Percentiles rank a stretch among this genome's conserved stretches.
Evolutionary conservation across 2,329 filamentous ascomycete species (phyloP).

Genomic region (Trichoderma sp.): DNA sequence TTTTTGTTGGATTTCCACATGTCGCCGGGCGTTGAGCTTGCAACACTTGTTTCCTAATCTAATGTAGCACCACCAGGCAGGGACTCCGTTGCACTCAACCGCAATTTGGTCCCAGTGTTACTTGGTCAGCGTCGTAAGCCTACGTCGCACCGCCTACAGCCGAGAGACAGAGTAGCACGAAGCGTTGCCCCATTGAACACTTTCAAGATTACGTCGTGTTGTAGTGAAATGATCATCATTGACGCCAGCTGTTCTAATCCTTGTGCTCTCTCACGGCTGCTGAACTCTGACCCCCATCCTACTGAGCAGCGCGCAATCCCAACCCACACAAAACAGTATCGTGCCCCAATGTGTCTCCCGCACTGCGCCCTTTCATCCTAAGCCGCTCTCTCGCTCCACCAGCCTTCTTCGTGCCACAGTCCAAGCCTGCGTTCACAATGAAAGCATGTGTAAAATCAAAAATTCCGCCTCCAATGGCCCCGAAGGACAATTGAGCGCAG

Average conservation of each 20-base stretch:
- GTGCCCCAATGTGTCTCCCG: background rate
- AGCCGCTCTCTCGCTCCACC: background rate
- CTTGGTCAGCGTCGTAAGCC: background rate
- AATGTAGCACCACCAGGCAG: background rate
- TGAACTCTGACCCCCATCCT: background rate
- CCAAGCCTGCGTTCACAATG: constrained; percentile 43
- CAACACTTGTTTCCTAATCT: background rate
- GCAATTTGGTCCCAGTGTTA: background rate
- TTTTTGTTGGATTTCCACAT: background rate
- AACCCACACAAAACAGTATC: background rate
- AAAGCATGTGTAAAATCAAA: constrained; percentile 48
- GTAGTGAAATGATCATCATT: background rate
- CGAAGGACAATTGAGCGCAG: constrained; percentile 53
- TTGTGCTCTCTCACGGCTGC: background rate
- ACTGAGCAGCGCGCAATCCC: background rate
- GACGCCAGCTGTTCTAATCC: background rate
- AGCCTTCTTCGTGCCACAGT: constrained; percentile 47
- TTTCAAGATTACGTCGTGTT: background rate
- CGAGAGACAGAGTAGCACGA: background rate
- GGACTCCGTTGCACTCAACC: background rate
- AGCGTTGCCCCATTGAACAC: background rate
- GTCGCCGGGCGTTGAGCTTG: background rate
- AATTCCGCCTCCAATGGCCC: constrained; percentile 54
- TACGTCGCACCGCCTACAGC: background rate
- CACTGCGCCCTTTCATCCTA: no score